These are phyloP conservation scores for Pseudonitzschia delicatissima DNA, from an alignment of 108 stramenopile species.

Conservation along the genomic window DNA sequence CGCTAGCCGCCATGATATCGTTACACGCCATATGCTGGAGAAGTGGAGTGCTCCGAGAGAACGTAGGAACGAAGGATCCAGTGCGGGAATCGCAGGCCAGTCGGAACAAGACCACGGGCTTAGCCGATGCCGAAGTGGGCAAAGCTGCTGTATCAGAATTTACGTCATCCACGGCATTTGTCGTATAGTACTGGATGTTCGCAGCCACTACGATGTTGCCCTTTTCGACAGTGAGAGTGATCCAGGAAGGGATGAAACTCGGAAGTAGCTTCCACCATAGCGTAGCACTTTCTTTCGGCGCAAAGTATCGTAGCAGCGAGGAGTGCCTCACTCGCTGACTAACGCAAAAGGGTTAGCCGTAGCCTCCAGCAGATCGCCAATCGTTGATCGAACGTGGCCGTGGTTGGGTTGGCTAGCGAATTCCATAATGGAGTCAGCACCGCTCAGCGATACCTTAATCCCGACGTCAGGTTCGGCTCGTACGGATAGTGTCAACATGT, in stretches of 20 bases:
- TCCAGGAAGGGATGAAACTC: conserved; percentile 65
- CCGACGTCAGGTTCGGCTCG: conserved; percentile 65
- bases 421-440: conserved; percentile 43
- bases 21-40: conserved; percentile 73
- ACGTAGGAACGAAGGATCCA: conserved; percentile 67
- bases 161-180: neutral
- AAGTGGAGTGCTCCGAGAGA: conserved; percentile 54
- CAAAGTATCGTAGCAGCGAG: conserved; percentile 79
- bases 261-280: conserved; percentile 66
- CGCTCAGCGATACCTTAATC: conserved; percentile 76
- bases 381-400: conserved; percentile 52
- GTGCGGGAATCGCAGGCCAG: conserved; percentile 78
- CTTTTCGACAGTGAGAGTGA: conserved; percentile 63
- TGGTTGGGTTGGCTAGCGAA: conserved; percentile 13
- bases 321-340: conserved; percentile 79
- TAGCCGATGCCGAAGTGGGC: conserved; percentile 1
- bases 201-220: conserved; percentile 78
- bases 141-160: neutral
- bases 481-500: conserved; percentile 66
- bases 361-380: conserved; percentile 63
- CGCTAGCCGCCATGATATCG: conserved; percentile 55
- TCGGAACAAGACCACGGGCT: conserved; percentile 68
- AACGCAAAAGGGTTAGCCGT: conserved; percentile 79
- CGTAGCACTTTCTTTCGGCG: conserved; percentile 75
- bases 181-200: conserved; percentile 40